Conservation (phyloP, 192 early-diverging fungal genomes). For the Rhizophagus sp. region DNA sequence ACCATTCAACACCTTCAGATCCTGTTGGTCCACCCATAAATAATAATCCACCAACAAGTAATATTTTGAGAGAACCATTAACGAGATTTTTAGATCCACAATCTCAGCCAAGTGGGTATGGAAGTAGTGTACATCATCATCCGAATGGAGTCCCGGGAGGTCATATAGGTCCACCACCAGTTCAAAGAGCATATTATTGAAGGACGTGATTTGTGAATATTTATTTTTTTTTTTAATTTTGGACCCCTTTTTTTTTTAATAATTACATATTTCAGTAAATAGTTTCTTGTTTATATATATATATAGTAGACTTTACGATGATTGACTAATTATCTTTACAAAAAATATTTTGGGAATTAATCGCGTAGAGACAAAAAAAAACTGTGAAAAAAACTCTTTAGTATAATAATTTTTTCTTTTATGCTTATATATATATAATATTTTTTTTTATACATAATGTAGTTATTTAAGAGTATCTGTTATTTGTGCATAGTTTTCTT, state of each 20-base stretch:
- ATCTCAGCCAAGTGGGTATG: neutral
- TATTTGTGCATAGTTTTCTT: neutral
- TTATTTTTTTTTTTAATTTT: too few relatives aligned
- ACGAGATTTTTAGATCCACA: neutral
- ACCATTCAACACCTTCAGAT: neutral
- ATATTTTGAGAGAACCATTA: conserved; percentile 1
- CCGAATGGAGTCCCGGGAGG: neutral
- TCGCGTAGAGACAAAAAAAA: neutral
- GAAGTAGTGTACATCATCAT: neutral
- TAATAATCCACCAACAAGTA: neutral
- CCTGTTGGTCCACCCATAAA: neutral
- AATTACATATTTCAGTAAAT: too few relatives aligned
- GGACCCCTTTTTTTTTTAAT: too few relatives aligned
- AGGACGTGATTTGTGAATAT: too few relatives aligned
- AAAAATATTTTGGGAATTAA: neutral
- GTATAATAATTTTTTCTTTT: neutral
- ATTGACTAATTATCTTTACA: neutral
- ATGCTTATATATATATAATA: too few relatives aligned
- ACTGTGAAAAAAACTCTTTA: too few relatives aligned
- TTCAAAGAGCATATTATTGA: neutral
- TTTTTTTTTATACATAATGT: too few relatives aligned
- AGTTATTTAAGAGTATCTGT: neutral
- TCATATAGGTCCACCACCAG: neutral
- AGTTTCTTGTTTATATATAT: neutral
- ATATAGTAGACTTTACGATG: neutral